These are phyloP conservation scores for Hirsutella rhossiliensis DNA, from an alignment of 2,329 filamentous ascomycete genomes.

Conservation along the genomic window DNA sequence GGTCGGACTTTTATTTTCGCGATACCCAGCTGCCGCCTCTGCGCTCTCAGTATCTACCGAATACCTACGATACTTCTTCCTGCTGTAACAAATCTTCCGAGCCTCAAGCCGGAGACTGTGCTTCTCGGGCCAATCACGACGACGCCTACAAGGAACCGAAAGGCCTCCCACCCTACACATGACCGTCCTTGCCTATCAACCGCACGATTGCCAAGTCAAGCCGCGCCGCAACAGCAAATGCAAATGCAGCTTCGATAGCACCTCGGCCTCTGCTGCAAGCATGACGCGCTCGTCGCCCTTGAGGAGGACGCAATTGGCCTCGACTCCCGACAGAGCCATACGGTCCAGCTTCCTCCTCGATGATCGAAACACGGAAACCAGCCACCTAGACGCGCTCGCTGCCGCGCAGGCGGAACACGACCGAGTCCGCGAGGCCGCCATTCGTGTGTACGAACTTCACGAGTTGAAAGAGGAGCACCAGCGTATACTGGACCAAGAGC, in stretches of 20 bases:
- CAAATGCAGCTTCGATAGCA: slow-evolving; percentile 11
- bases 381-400: slow-evolving; percentile 53
- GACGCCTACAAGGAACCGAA: too few species aligned
- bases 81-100: too few species aligned
- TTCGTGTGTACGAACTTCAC: slow-evolving; percentile 35
- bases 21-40: background rate
- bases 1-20: background rate
- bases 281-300: slow-evolving; percentile 34
- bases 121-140: background rate
- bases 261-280: slow-evolving; percentile 4
- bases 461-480: slow-evolving; percentile 31
- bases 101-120: too few species aligned
- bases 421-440: slow-evolving; percentile 41
- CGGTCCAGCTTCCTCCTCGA: slow-evolving; percentile 50
- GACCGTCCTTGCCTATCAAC: too few species aligned
- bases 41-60: too few species aligned
- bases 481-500: slow-evolving; percentile 30
- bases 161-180: too few species aligned
- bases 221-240: background rate
- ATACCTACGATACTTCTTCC: too few species aligned
- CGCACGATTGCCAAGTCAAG: too few species aligned
- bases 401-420: slow-evolving; percentile 56
- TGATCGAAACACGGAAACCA: slow-evolving; percentile 48
- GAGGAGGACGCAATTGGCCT: slow-evolving; percentile 24
- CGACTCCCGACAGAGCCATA: slow-evolving; percentile 32